Percentiles rank a stretch among this genome's conserved stretches.
Evolutionary conservation across 1,284 basidiomycete genomes (phyloP).

Genomic region (Hemileia vastatrix): DNA sequence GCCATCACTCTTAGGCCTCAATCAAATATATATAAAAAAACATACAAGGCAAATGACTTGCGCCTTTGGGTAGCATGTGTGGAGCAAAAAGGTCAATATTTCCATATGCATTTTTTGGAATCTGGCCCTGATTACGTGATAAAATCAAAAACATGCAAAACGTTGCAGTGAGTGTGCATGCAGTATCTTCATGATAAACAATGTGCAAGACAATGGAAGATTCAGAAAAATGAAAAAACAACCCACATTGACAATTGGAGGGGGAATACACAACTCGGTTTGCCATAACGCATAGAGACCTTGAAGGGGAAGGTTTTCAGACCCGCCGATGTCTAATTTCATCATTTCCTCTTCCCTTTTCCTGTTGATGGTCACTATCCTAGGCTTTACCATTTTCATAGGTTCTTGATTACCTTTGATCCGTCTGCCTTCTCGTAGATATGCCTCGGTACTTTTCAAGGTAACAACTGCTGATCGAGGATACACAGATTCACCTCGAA

Average conservation of each 20-base stretch:
- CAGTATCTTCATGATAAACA: no score
- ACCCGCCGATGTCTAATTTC: slow-evolving; percentile 50
- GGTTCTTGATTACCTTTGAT: slow-evolving; percentile 62
- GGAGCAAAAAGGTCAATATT: slow-evolving; percentile 94
- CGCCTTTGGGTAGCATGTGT: slow-evolving; percentile 84
- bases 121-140: slow-evolving; percentile 57
- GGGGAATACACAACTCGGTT: slow-evolving; percentile 69
- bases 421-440: slow-evolving; percentile 76
- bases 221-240: not conserved
- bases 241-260: slow-evolving; percentile 62
- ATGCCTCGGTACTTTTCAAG: slow-evolving; percentile 84
- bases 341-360: slow-evolving; percentile 73
- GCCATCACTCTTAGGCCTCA: not conserved
- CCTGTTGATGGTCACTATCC: slow-evolving; percentile 70
- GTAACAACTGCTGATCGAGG: slow-evolving; percentile 68
- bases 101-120: slow-evolving; percentile 92
- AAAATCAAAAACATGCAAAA: no score
- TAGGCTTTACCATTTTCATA: slow-evolving; percentile 79
- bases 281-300: slow-evolving; percentile 77
- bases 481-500: slow-evolving; percentile 89
- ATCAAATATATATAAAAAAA: not conserved
- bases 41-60: slow-evolving; percentile 67
- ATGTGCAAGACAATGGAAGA: not conserved
- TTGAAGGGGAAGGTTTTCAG: slow-evolving; percentile 62
- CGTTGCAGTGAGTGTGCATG: no score